phyloP scores from a whole-genome alignment of 352 stramenopile genomes.

The Phytophthora quininea region DNA sequence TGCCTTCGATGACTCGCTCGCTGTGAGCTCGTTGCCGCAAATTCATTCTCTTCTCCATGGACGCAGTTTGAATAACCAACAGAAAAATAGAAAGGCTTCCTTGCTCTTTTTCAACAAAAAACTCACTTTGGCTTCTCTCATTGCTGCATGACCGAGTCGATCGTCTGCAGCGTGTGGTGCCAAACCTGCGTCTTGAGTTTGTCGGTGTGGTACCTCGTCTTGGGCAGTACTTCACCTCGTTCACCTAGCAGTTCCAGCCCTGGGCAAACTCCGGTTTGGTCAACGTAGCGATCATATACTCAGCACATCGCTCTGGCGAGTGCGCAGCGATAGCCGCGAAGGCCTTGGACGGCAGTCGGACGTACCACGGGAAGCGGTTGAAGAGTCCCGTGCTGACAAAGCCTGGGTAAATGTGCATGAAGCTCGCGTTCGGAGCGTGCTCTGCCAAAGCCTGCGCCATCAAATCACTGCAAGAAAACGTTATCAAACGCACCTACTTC shows the following conservation, averaged over 20 bases:
- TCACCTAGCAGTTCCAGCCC: slow-evolving; percentile 34
- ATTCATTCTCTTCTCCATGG: slow-evolving; percentile 34
- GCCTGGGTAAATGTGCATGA: slow-evolving; percentile 42
- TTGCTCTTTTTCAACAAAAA: slow-evolving; percentile 30
- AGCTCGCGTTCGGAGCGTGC: slow-evolving; percentile 29
- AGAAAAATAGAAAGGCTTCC: slow-evolving; percentile 49
- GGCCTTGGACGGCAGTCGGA: slow-evolving; percentile 23
- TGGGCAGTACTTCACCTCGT: slow-evolving; percentile 17
- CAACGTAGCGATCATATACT: slow-evolving; percentile 30
- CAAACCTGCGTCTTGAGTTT: slow-evolving; percentile 32
- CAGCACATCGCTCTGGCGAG: slow-evolving; percentile 28
- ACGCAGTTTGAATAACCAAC: slow-evolving; percentile 47
- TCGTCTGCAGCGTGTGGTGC: slow-evolving; percentile 31
- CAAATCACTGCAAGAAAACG: slow-evolving; percentile 24
- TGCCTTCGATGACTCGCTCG: slow-evolving; percentile 7
- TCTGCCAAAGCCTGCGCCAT: slow-evolving; percentile 37
- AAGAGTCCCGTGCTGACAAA: slow-evolving; percentile 36
- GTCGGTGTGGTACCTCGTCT: slow-evolving; percentile 37
- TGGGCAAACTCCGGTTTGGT: slow-evolving; percentile 28
- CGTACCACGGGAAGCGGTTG: slow-evolving; percentile 32
- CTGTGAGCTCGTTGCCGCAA: slow-evolving; percentile 9
- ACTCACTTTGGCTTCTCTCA: slow-evolving; percentile 4
- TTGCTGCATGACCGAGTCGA: slow-evolving; percentile 29
- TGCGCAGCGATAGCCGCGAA: slow-evolving; percentile 29
- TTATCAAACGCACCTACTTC: background rate